These are phyloP conservation scores for Tagetes patula DNA, from an alignment of 129 eudicot species.

Conservation along the genomic window DNA sequence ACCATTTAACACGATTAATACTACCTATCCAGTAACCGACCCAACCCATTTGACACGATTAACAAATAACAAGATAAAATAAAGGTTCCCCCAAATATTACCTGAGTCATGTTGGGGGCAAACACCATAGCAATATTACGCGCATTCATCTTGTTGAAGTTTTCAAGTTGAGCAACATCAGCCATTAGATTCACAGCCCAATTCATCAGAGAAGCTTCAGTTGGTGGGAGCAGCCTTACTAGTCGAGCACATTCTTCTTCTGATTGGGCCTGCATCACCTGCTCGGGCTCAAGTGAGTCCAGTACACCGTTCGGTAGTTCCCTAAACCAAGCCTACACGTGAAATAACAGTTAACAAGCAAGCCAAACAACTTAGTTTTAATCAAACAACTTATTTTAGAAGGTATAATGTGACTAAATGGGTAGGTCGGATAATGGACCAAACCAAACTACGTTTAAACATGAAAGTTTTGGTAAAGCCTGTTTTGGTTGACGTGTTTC, in stretches of 20 bases:
- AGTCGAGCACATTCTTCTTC: slow-evolving; percentile 80
- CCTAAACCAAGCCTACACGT: slow-evolving; percentile 91
- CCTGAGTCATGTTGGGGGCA: slow-evolving; percentile 99
- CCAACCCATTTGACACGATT: no score
- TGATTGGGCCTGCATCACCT: slow-evolving; percentile 85
- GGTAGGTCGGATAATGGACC: neutral
- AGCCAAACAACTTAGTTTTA: neutral
- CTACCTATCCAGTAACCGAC: no score
- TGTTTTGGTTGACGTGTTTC: neutral
- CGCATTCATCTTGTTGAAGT: slow-evolving; percentile 86
- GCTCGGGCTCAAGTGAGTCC: slow-evolving; percentile 76
- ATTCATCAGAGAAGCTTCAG: slow-evolving; percentile 82
- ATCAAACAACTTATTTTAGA: neutral
- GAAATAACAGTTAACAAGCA: neutral
- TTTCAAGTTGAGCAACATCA: slow-evolving; percentile 86
- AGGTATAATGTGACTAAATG: neutral
- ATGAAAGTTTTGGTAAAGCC: neutral
- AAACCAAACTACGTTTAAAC: neutral
- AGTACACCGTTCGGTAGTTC: slow-evolving; percentile 82
- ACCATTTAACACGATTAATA: no score
- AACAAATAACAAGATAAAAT: no score
- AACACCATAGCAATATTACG: slow-evolving; percentile 93
- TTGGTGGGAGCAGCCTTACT: slow-evolving; percentile 69
- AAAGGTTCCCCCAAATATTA: neutral
- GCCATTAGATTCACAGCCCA: slow-evolving; percentile 98